phyloP scores from a whole-genome alignment of 2,329 filamentous ascomycete species.

The Xylariaceae sp. region DNA sequence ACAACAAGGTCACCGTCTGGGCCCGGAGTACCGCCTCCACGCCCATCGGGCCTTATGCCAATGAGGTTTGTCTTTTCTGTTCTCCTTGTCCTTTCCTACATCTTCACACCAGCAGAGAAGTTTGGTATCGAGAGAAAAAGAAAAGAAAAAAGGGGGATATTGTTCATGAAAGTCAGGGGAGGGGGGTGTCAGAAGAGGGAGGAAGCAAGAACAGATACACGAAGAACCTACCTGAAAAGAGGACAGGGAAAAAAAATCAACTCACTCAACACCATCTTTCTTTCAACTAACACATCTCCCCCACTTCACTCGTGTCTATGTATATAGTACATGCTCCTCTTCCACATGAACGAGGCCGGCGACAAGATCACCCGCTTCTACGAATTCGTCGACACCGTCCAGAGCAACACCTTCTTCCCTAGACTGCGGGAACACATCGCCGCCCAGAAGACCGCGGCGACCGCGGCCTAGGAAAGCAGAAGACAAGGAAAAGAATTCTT shows the following conservation, averaged over 20 bases:
- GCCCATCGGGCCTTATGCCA: slow-evolving; percentile 16
- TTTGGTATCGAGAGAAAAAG: too few relatives aligned
- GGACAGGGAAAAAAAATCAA: too few relatives aligned
- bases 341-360: slow-evolving; percentile 19
- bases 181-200: too few relatives aligned
- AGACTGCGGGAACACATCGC: slow-evolving; percentile 9
- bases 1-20: slow-evolving; percentile 21
- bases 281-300: too few relatives aligned
- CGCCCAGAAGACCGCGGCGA: not conserved
- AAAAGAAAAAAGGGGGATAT: too few relatives aligned
- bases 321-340: slow-evolving; percentile 15
- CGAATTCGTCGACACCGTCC: slow-evolving; percentile 15
- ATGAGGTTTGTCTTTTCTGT: slow-evolving; percentile 13
- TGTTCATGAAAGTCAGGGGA: too few relatives aligned
- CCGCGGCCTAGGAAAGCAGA: not conserved
- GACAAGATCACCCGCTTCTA: slow-evolving; percentile 14
- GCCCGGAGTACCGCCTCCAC: slow-evolving; percentile 15
- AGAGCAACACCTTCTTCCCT: slow-evolving; percentile 9
- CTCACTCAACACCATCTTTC: too few relatives aligned
- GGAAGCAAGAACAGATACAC: too few relatives aligned
- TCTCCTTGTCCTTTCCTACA: too few relatives aligned
- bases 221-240: too few relatives aligned
- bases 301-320: not conserved
- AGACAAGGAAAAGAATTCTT: too few relatives aligned
- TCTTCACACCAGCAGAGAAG: too few relatives aligned